Conservation (phyloP, 192 early-diverging fungal species). For the Phycomyces blakesleeanus region DNA sequence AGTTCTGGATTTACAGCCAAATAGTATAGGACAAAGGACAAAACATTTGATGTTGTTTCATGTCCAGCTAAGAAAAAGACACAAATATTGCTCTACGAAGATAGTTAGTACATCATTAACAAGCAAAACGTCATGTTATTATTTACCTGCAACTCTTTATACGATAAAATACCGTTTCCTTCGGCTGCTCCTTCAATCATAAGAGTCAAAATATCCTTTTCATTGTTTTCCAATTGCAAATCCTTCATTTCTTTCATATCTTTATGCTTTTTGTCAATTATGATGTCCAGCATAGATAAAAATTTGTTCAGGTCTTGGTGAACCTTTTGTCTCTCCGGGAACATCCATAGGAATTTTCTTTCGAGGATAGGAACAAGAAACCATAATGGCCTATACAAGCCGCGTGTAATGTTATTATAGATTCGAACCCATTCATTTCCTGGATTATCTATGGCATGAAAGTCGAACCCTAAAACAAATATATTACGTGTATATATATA, state of each 20-base stretch:
- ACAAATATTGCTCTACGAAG: background rate
- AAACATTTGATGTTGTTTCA: constrained; percentile 18
- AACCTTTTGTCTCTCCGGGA: constrained; percentile 9
- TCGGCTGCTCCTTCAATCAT: constrained; percentile 52
- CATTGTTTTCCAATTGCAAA: constrained; percentile 13
- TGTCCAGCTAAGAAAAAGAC: constrained; percentile 1
- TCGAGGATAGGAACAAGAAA: constrained; percentile 23
- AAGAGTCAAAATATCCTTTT: constrained; percentile 48
- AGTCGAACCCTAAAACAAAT: constrained; percentile 26
- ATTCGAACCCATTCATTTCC: constrained; percentile 19
- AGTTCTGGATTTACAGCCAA: constrained; percentile 20
- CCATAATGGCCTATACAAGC: background rate
- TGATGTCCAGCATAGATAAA: constrained; percentile 2
- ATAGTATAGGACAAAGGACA: constrained; percentile 11
- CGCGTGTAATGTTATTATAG: constrained; percentile 18
- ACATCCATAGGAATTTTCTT: constrained; percentile 1
- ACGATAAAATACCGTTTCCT: constrained; percentile 26
- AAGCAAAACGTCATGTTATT: background rate
- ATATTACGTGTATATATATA: background rate
- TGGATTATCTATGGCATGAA: constrained; percentile 14
- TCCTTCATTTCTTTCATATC: background rate
- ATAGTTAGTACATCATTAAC: background rate
- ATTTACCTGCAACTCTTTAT: constrained; percentile 32
- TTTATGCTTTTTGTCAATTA: constrained; percentile 24
- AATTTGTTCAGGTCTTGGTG: constrained; percentile 15